phyloP scores from a whole-genome alignment of 192 early-diverging fungal species.

The Mortierella alpina region DNA sequence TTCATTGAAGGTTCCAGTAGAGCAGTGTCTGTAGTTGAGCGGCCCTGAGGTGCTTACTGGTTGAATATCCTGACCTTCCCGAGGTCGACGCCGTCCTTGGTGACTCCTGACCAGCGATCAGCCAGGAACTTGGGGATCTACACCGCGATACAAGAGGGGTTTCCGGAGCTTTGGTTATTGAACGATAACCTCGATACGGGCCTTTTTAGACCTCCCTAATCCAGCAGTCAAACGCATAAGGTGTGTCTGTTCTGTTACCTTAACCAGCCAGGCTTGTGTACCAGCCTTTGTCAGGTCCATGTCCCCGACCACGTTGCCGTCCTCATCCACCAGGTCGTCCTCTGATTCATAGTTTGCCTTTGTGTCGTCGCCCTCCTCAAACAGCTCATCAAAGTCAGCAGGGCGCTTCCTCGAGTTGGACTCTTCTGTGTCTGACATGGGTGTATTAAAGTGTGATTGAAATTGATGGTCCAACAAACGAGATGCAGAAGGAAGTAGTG shows the following conservation, averaged over 20 bases:
- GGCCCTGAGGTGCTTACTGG: slow-evolving; percentile 34
- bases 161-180: no score
- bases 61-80: slow-evolving; percentile 85
- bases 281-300: slow-evolving; percentile 72
- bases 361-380: slow-evolving; percentile 57
- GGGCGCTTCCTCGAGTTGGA: slow-evolving; percentile 35
- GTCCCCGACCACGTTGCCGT: slow-evolving; percentile 78
- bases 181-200: no score
- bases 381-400: slow-evolving; percentile 62
- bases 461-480: background rate
- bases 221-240: background rate
- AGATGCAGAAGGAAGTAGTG: background rate
- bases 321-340: slow-evolving; percentile 62
- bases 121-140: slow-evolving; percentile 90
- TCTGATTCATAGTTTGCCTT: slow-evolving; percentile 52
- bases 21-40: background rate
- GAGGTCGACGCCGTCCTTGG: slow-evolving; percentile 75
- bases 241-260: slow-evolving; percentile 54
- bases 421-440: slow-evolving; percentile 37
- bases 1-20: background rate
- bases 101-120: slow-evolving; percentile 79
- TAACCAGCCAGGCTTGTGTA: slow-evolving; percentile 93
- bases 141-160: no score
- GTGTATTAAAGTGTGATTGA: background rate
- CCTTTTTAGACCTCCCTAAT: no score